Evolutionary conservation across 208 protist genomes (phyloP), one percentile per base, ranked within the genome.

Genomic region (Acanthamoeba castellanii): DNA sequence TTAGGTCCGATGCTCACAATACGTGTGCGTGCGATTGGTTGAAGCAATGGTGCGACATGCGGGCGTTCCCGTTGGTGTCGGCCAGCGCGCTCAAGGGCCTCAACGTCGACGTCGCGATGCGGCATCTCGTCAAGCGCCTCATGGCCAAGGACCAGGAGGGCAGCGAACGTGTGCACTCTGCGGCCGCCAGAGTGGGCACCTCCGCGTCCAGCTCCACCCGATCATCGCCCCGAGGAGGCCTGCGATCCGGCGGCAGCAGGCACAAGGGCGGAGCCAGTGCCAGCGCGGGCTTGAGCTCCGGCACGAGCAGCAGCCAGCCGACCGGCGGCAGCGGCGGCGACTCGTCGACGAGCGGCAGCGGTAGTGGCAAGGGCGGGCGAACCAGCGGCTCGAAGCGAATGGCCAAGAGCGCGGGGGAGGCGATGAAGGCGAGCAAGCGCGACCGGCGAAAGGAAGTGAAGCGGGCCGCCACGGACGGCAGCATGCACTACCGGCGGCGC

Each of bases 1-100:
- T 47, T 47, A 16, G 22, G 57, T 61, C 20, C 13, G 57, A 3
- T 25, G 13, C 57, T 61, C 57, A 27, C 57, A 25, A 27, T 1
- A 11, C 20, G 1, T 13, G 22, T 25, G 52, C 52, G 50, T 55
- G 52, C 52, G 52, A 57, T 5, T 13, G 52, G 11, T 20, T 18
- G 25, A 25, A 68, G 61, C 61, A 68, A 68, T 68, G 61, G 61
- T 68, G 61, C 61, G 61, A 68, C 61, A 68, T 68, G 61, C 61
- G 61, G 25, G 61, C 61, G 61, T 68, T 68, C 8, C 61, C 61
- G 61, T 30, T 68, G 61, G 25, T 68, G 61, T 68, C 61, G 22
- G 13, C 27, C 61, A 68, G 61, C 61, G 61, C 61, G 25, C 61
- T 22, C 25, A 68, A 68, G 61, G 61, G 61, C 25, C 61, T 68